Evolutionary conservation across 1,139 yeast genomes (phyloP).

Genomic region (Hyphopichia khmerensis): DNA sequence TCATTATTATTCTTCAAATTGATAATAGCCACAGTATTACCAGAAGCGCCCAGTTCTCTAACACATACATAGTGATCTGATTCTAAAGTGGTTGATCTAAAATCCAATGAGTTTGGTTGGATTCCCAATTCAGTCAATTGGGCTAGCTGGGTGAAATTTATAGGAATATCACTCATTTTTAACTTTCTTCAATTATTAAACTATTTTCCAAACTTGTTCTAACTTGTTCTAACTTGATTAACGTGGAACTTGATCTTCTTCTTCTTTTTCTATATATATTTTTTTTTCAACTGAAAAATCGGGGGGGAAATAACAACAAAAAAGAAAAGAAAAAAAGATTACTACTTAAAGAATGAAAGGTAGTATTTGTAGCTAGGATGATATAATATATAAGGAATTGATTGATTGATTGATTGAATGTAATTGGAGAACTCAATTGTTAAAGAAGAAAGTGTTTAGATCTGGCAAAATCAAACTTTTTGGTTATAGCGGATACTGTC

Average conservation of each 20-base stretch:
- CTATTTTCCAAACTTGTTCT: not conserved
- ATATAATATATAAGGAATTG: not conserved
- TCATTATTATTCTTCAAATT: constrained; percentile 77
- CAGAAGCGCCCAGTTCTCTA: constrained; percentile 69
- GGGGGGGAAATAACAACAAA: not conserved
- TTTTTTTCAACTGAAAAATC: not conserved
- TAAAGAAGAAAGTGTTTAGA: not conserved
- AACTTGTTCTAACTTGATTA: not conserved
- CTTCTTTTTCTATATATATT: no score
- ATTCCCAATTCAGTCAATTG: constrained; percentile 84
- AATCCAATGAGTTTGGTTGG: constrained; percentile 80
- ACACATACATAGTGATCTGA: constrained; percentile 88
- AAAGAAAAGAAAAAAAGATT: not conserved
- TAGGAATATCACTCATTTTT: constrained; percentile 69
- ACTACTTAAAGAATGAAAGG: not conserved
- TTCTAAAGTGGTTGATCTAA: constrained; percentile 91
- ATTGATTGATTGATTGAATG: constrained; percentile 7
- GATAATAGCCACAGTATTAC: constrained; percentile 89
- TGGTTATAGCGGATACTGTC: not conserved
- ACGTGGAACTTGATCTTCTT: not conserved
- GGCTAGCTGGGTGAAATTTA: constrained; percentile 93
- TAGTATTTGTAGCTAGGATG: not conserved
- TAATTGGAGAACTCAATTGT: not conserved
- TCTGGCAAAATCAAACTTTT: not conserved
- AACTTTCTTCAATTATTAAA: no score